phyloP scores from a whole-genome alignment of 805 yeast species.

The Cyberlindnera maclurae region DNA sequence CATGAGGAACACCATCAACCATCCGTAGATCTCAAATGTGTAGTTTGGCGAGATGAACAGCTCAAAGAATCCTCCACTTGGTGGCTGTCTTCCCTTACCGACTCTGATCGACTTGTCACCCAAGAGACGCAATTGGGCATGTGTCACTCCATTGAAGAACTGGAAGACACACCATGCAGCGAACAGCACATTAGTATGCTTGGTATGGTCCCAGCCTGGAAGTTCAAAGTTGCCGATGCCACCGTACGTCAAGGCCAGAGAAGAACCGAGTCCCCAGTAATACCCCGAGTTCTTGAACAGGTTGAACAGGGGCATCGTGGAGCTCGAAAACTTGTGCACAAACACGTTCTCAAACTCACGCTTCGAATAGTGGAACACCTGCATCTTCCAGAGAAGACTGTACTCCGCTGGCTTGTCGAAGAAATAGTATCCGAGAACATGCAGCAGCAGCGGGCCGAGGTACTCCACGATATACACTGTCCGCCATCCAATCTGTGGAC shows the following conservation, averaged over 20 bases:
- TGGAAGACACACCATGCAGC: conserved; percentile 42
- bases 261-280: conserved; percentile 89
- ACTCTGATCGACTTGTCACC: conserved; percentile 29
- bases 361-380: conserved; percentile 72
- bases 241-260: conserved; percentile 42
- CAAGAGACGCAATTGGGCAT: conserved; percentile 52
- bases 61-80: conserved; percentile 79
- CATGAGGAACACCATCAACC: conserved; percentile 65
- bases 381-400: conserved; percentile 33
- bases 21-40: conserved; percentile 74
- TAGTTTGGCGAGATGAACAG: conserved; percentile 90
- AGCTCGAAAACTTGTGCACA: conserved; percentile 78
- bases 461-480: conserved; percentile 87
- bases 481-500: conserved; percentile 90
- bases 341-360: conserved; percentile 83
- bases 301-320: conserved; percentile 89
- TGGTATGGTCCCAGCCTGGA: conserved; percentile 43
- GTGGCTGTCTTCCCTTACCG: conserved; percentile 31
- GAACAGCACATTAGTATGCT: conserved; percentile 17
- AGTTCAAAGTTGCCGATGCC: conserved; percentile 55
- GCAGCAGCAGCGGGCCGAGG: conserved; percentile 81
- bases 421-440: conserved; percentile 52
- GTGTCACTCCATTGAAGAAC: conserved; percentile 65
- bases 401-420: conserved; percentile 21
- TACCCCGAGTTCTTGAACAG: conserved; percentile 85